Percentiles rank a stretch among this genome's conserved stretches.
phyloP scores from a whole-genome alignment of 2,329 filamentous ascomycete genomes.

The Leptosphaerulina australis region DNA sequence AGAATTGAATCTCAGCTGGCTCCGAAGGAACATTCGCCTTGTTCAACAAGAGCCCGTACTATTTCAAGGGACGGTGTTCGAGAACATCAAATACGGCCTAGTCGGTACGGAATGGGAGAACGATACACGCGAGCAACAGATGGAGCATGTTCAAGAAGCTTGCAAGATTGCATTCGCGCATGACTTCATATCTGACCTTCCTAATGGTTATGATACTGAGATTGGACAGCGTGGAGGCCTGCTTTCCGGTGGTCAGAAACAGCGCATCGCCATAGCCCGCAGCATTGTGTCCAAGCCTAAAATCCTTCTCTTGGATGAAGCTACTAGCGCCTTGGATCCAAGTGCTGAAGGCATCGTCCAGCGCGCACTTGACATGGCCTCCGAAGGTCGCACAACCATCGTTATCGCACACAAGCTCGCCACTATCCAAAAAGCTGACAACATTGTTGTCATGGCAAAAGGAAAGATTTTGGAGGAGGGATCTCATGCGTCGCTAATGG shows the following conservation, averaged over 20 bases:
- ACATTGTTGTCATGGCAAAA: slow-evolving; percentile 73
- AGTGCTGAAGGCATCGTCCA: slow-evolving; percentile 7
- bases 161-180: slow-evolving; percentile 78
- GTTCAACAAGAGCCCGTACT: slow-evolving; percentile 91
- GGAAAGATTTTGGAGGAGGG: slow-evolving; percentile 73
- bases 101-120: slow-evolving; percentile 66
- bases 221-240: slow-evolving; percentile 73
- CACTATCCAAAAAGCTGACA: slow-evolving; percentile 63
- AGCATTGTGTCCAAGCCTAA: slow-evolving; percentile 29
- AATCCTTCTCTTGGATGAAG: slow-evolving; percentile 20
- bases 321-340: too few relatives aligned
- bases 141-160: neutral
- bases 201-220: slow-evolving; percentile 77
- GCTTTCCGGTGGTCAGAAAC: slow-evolving; percentile 77
- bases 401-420: slow-evolving; percentile 92
- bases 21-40: slow-evolving; percentile 85
- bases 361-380: too few relatives aligned
- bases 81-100: slow-evolving; percentile 87
- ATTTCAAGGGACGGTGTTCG: slow-evolving; percentile 83
- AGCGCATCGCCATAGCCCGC: slow-evolving; percentile 66
- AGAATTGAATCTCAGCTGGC: slow-evolving; percentile 81
- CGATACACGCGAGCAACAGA: neutral
- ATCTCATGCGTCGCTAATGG: slow-evolving; percentile 71
- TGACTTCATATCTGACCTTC: slow-evolving; percentile 76
- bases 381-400: slow-evolving; percentile 79